Percentiles rank a stretch among this genome's conserved stretches.
These are phyloP conservation scores for Raddia guianensis DNA, from an alignment of 176 grass and related monocot species.

Conservation along the genomic window DNA sequence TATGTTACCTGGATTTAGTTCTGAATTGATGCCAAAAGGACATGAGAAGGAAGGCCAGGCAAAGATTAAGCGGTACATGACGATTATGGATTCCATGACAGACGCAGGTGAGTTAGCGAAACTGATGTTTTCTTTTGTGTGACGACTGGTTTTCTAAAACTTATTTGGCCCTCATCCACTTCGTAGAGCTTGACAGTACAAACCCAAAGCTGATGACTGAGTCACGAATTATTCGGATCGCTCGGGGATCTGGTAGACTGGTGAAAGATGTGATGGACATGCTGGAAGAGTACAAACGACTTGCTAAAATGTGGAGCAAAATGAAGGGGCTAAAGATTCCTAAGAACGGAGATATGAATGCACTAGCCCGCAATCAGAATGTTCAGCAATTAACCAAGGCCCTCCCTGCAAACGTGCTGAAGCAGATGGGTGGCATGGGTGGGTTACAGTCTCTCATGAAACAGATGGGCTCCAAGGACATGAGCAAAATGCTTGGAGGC, in stretches of 20 bases:
- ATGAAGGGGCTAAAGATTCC: conserved; percentile 72
- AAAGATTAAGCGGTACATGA: conserved; percentile 96
- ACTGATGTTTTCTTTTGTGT: background rate
- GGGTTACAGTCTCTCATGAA: conserved; percentile 66
- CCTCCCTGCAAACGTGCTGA: conserved; percentile 68
- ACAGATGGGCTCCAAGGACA: conserved; percentile 62
- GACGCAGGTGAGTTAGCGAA: conserved; percentile 56
- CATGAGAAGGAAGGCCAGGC: conserved; percentile 88
- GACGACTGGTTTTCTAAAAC: background rate
- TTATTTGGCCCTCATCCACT: background rate
- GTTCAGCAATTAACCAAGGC: conserved; percentile 60
- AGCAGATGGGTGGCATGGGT: conserved; percentile 71
- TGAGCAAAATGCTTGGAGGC: conserved; percentile 54
- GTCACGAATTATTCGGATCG: conserved; percentile 61
- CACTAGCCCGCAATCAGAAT: conserved; percentile 48
- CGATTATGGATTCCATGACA: conserved; percentile 97
- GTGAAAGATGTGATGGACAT: conserved; percentile 72
- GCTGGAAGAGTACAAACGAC: conserved; percentile 80
- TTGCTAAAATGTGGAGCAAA: conserved; percentile 82
- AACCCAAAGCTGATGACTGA: conserved; percentile 85
- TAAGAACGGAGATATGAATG: conserved; percentile 62
- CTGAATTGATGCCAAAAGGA: conserved; percentile 83
- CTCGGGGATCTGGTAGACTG: conserved; percentile 61
- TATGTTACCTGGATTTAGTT: conserved; percentile 80
- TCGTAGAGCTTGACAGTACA: conserved; percentile 77